Conservation (phyloP, 805 yeast species). For the Ogataea siamensis region DNA sequence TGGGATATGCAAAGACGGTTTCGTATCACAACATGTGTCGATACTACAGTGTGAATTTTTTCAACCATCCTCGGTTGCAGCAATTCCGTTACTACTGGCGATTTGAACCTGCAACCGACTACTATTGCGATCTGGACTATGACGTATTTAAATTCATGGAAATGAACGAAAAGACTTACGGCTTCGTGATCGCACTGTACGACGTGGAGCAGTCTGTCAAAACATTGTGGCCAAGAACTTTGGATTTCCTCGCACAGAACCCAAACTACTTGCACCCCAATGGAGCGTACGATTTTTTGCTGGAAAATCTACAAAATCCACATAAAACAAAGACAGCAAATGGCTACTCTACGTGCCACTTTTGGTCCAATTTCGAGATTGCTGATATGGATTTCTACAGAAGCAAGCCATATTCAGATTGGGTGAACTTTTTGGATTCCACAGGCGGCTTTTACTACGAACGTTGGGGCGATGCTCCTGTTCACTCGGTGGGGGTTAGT, state of each 20-base stretch:
- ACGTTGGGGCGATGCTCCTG: conserved; percentile 94
- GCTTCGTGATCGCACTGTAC: conserved; percentile 66
- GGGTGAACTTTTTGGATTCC: conserved; percentile 61
- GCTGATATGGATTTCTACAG: conserved; percentile 81
- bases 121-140: conserved; percentile 66
- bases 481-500: conserved; percentile 72
- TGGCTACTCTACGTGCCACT: conserved; percentile 67
- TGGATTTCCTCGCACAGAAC: conserved; percentile 52
- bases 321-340: conserved; percentile 37
- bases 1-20: conserved; percentile 57
- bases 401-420: conserved; percentile 59
- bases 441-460: conserved; percentile 86
- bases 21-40: conserved; percentile 87
- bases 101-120: conserved; percentile 70
- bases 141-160: conserved; percentile 77
- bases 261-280: conserved; percentile 57
- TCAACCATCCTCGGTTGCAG: conserved; percentile 57
- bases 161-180: conserved; percentile 65
- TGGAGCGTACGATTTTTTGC: conserved; percentile 53
- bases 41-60: conserved; percentile 65
- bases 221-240: conserved; percentile 68
- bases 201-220: conserved; percentile 65
- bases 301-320: conserved; percentile 53
- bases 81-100: conserved; percentile 77
- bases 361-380: conserved; percentile 89